Conservation (phyloP, 805 yeast species). For the Cyberlindnera suaveolens region DNA sequence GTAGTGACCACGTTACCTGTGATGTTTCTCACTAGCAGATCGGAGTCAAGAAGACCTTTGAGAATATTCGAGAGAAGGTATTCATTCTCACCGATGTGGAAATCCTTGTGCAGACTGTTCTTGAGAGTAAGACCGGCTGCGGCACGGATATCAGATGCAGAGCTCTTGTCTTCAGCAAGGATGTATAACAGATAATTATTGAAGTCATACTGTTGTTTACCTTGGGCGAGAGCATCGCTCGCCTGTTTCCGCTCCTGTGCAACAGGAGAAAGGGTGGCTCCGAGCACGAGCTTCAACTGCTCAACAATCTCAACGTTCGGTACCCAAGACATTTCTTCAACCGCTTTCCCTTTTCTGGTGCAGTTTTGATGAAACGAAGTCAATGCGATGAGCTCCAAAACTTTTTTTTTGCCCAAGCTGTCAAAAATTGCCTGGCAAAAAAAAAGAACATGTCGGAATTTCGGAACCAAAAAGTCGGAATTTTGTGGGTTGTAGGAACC, state of each 20-base stretch:
- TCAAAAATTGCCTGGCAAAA: too few species aligned
- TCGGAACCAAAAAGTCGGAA: too few species aligned
- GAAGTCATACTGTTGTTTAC: slow-evolving; percentile 67
- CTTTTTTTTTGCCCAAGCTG: background rate
- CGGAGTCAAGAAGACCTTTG: slow-evolving; percentile 45
- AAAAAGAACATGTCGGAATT: too few species aligned
- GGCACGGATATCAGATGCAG: slow-evolving; percentile 60
- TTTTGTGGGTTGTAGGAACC: too few species aligned
- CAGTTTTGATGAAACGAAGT: background rate
- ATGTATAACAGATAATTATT: slow-evolving; percentile 74
- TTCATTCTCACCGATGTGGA: slow-evolving; percentile 26
- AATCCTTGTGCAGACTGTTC: slow-evolving; percentile 51
- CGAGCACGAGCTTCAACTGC: slow-evolving; percentile 61
- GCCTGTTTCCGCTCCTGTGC: slow-evolving; percentile 55
- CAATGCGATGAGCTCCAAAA: slow-evolving; percentile 1
- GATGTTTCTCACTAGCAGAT: slow-evolving; percentile 69
- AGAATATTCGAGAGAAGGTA: slow-evolving; percentile 32
- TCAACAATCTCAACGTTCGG: slow-evolving; percentile 57
- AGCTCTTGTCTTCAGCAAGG: slow-evolving; percentile 46
- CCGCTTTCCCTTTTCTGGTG: background rate
- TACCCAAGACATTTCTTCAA: slow-evolving; percentile 48
- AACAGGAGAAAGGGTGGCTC: slow-evolving; percentile 64
- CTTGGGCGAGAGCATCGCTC: slow-evolving; percentile 64
- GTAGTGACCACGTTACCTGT: slow-evolving; percentile 90
- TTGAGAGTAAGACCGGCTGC: slow-evolving; percentile 85